These are phyloP conservation scores for Mycena albidolilacea DNA, from an alignment of 768 basidiomycete genomes.

Conservation along the genomic window DNA sequence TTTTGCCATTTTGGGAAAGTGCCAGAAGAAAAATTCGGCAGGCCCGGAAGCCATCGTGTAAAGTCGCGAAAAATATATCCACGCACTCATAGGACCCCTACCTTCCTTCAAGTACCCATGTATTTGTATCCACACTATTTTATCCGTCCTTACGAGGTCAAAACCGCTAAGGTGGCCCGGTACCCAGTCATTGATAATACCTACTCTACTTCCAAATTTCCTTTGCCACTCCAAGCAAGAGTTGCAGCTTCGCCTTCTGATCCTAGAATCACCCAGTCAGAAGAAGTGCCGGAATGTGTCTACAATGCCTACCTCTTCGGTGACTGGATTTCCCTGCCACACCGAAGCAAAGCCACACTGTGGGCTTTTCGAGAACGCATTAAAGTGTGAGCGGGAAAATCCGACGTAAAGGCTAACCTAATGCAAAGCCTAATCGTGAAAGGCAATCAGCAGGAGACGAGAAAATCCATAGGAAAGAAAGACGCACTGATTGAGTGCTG, in stretches of 20 bases:
- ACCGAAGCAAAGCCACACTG: constrained; percentile 77
- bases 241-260: constrained; percentile 61
- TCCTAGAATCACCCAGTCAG: constrained; percentile 52
- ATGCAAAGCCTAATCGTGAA: constrained; percentile 61
- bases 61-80: no score
- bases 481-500: constrained; percentile 67
- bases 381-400: constrained; percentile 6
- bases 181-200: no score
- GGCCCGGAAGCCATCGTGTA: no score
- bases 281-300: constrained; percentile 12
- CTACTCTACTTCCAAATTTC: constrained; percentile 57
- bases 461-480: constrained; percentile 21
- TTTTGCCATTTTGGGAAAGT: no score
- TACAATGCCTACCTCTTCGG: constrained; percentile 56
- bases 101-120: no score
- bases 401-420: constrained; percentile 25
- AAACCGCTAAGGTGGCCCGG: no score
- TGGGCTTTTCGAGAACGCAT: constrained; percentile 51
- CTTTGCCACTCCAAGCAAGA: constrained; percentile 62
- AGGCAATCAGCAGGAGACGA: constrained; percentile 18
- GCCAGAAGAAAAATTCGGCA: no score
- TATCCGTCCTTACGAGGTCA: no score
- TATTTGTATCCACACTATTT: no score
- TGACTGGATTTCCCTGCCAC: constrained; percentile 71
- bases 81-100: no score